Conservation (phyloP, 2,329 filamentous ascomycete species). For the Fragosphaeria purpurea region DNA sequence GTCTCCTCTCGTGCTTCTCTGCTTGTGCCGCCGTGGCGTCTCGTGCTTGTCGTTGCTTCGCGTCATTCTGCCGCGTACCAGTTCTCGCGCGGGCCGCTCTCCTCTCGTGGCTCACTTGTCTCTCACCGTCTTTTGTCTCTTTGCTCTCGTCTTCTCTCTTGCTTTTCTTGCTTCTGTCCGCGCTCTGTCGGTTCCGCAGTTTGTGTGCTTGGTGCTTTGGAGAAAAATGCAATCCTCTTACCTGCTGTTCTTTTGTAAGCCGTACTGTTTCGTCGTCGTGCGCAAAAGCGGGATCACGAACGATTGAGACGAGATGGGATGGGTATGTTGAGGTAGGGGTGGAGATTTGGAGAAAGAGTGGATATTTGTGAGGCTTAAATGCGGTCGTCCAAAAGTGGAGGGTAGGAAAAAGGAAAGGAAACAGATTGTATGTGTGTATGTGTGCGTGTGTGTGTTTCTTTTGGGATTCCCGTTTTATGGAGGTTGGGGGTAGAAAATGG, state of each 20-base stretch:
- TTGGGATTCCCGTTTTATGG: neutral
- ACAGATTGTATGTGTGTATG: neutral
- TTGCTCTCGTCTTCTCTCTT: neutral
- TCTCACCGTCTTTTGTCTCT: neutral
- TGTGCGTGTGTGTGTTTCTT: too few species aligned
- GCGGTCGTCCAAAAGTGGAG: constrained; percentile 14
- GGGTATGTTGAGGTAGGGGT: constrained; percentile 10
- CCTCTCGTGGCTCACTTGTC: neutral
- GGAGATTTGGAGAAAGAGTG: constrained; percentile 14
- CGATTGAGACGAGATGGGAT: constrained; percentile 4
- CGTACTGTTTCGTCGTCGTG: constrained; percentile 4
- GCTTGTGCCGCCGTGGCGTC: too few species aligned
- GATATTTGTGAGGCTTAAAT: constrained; percentile 15
- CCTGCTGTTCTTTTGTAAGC: constrained; percentile 6
- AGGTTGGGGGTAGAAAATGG: constrained; percentile 3
- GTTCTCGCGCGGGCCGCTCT: too few species aligned
- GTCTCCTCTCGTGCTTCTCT: too few species aligned
- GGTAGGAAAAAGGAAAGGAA: constrained; percentile 12
- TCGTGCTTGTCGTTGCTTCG: too few species aligned
- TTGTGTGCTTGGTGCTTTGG: neutral
- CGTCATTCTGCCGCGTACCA: too few species aligned
- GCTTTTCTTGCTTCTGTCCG: neutral
- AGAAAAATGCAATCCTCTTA: neutral
- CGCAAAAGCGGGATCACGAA: constrained; percentile 7
- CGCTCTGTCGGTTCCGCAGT: neutral